These are phyloP conservation scores for Papiliotrema terrestris DNA, from an alignment of 1,284 basidiomycete genomes.

Conservation along the genomic window DNA sequence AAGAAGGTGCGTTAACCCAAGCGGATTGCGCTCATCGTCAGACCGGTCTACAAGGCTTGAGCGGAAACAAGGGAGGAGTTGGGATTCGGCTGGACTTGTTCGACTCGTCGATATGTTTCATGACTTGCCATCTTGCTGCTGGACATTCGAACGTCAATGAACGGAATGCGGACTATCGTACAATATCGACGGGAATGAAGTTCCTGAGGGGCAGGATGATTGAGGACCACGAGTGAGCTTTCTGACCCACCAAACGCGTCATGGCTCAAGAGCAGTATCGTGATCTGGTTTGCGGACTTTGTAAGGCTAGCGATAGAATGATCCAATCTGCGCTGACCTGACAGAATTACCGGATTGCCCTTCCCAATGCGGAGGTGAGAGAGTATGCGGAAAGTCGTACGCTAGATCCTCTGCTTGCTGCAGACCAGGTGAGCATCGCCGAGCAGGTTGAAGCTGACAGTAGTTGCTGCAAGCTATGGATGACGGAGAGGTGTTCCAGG, in stretches of 20 bases:
- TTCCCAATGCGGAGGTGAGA: slow-evolving; percentile 77
- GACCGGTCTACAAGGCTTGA: slow-evolving; percentile 95
- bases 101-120: slow-evolving; percentile 89
- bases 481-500: slow-evolving; percentile 66
- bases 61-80: slow-evolving; percentile 94
- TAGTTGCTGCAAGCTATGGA: slow-evolving; percentile 72
- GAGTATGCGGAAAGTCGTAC: slow-evolving; percentile 61
- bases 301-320: slow-evolving; percentile 13
- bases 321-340: not conserved
- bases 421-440: slow-evolving; percentile 67
- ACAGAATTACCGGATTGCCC: slow-evolving; percentile 83
- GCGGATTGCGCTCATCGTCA: slow-evolving; percentile 36
- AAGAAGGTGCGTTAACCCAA: slow-evolving; percentile 65
- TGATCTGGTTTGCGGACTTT: slow-evolving; percentile 91
- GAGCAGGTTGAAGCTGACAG: not conserved
- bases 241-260: not conserved
- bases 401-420: slow-evolving; percentile 67
- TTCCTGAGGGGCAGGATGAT: slow-evolving; percentile 89
- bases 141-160: slow-evolving; percentile 87
- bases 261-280: slow-evolving; percentile 34
- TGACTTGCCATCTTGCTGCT: slow-evolving; percentile 88
- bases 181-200: slow-evolving; percentile 75
- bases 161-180: slow-evolving; percentile 87
- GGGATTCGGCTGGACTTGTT: slow-evolving; percentile 86
- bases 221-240: slow-evolving; percentile 75